A percentile compares a stretch with the other conserved stretches of the same genome.
Conservation (phyloP, 495 filamentous ascomycete species). For the Thermochaetoides thermophila region DNA sequence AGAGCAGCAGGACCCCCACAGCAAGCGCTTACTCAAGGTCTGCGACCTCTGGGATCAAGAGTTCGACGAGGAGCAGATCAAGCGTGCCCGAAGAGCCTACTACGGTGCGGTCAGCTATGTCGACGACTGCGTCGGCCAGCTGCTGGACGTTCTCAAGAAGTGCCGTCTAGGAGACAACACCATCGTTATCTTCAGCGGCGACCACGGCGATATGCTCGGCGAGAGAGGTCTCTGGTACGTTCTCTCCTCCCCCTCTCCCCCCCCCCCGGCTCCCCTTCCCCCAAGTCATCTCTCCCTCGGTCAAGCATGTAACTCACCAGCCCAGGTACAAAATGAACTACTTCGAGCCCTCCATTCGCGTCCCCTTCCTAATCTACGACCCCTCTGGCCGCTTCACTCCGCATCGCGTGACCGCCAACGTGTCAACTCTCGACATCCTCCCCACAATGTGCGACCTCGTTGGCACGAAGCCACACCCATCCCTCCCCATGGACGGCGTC, state of each 20-base stretch:
- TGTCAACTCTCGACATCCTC: conserved; percentile 74
- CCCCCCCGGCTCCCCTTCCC: background rate
- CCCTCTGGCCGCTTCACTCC: conserved; percentile 51
- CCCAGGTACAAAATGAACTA: conserved; percentile 78
- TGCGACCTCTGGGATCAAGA: conserved; percentile 66
- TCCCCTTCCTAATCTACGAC: conserved; percentile 64
- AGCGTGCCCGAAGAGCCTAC: conserved; percentile 66
- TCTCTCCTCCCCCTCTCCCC: background rate
- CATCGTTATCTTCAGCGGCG: conserved; percentile 73
- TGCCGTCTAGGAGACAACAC: conserved; percentile 67
- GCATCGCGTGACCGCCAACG: conserved; percentile 56
- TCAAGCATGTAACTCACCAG: background rate
- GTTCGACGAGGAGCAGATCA: conserved; percentile 65
- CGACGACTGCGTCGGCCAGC: conserved; percentile 70
- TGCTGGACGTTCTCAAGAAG: conserved; percentile 55
- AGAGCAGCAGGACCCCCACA: conserved; percentile 69
- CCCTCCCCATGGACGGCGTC: conserved; percentile 61
- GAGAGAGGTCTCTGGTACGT: conserved; percentile 64
- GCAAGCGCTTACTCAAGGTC: conserved; percentile 62
- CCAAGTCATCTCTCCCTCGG: no score
- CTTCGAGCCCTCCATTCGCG: conserved; percentile 70
- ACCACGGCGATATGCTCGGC: conserved; percentile 88
- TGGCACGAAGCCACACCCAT: conserved; percentile 42
- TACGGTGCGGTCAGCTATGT: conserved; percentile 83
- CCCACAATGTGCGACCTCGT: conserved; percentile 75